Conservation (phyloP, 306 rosid species). For the Prunus padus region DNA sequence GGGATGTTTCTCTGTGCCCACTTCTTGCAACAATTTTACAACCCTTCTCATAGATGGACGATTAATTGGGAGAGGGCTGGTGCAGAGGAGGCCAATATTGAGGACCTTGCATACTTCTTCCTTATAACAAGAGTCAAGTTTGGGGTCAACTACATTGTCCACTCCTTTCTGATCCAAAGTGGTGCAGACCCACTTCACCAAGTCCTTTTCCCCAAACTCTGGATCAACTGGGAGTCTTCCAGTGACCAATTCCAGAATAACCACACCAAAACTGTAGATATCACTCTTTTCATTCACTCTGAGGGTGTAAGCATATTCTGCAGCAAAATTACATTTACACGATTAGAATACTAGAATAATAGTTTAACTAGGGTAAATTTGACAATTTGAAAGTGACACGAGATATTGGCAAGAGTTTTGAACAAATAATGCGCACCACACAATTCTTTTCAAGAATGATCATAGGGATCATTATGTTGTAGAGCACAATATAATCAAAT, state of each 20-base stretch:
- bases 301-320: constrained; percentile 93
- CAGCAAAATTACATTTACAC: constrained; percentile 6
- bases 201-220: constrained; percentile 85
- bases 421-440: neutral
- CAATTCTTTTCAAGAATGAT: neutral
- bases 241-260: constrained; percentile 73
- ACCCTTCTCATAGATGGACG: constrained; percentile 43
- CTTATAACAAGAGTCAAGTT: constrained; percentile 67
- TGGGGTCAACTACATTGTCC: constrained; percentile 64
- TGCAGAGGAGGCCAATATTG: constrained; percentile 82
- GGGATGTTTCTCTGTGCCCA: constrained; percentile 22
- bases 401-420: neutral
- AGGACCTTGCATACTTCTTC: constrained; percentile 80
- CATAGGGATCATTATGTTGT: no score
- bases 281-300: constrained; percentile 96
- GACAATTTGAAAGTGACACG: neutral
- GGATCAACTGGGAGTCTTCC: constrained; percentile 77
- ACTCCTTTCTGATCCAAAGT: constrained; percentile 77
- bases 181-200: constrained; percentile 87
- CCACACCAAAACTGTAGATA: constrained; percentile 90
- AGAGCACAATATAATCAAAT: no score
- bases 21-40: constrained; percentile 39
- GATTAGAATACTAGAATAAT: neutral
- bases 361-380: neutral
- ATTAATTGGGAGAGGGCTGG: constrained; percentile 75